Base-by-base conservation (phyloP, 140 eudicot species). In the Cichorium intybus region DNA sequence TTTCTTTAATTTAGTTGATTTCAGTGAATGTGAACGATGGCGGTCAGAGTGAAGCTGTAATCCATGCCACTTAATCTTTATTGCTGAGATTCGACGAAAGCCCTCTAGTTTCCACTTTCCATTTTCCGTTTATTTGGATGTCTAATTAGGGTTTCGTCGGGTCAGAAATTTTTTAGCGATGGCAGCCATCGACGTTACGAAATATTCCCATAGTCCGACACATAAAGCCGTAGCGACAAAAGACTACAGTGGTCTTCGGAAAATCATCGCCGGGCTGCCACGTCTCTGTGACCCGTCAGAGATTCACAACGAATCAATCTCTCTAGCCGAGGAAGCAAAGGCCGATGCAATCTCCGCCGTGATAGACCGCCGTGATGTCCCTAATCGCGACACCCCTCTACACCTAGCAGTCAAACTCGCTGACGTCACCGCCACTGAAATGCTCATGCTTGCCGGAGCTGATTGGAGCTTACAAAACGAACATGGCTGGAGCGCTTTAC, bases 391-490 rank as follows among this genome's bases (percentile, higher is more conserved):
- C 0, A 85, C 97, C 2, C 88, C 99, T 0, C 85, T 93, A 4
- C 97, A 93, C 66, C 54, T 93, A 24, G 95, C 97, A 23, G 99
- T 93, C 41, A 85, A 84, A 49, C 87, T 81, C 16, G 85, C 95
- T 35, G 99, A 93, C 48, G 87, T 79, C 27, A 81, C 86, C n/a
- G 78, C 90, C 3, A 80, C 90, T 0, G 97, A 93, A 74, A 84
- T 93, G 90, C 85, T 93, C 27, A 93, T 93, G 97, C 77, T 82
- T 18, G 99, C 97, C 1, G 99, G 99, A 58, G 93, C 99, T 3
- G 97, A 93, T 79, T 88, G 97, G 97, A 93, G 99, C 66, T 80
- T 93, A 78, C 99, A 93, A 60, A 93, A 93, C 45, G 95, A 88
- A 33, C 93, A 85, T 27, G 99, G 99, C 3, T 93, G 99, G 99